Evolutionary conservation across 768 basidiomycete genomes (phyloP).

Genomic region (Leccinum truebloodii): DNA sequence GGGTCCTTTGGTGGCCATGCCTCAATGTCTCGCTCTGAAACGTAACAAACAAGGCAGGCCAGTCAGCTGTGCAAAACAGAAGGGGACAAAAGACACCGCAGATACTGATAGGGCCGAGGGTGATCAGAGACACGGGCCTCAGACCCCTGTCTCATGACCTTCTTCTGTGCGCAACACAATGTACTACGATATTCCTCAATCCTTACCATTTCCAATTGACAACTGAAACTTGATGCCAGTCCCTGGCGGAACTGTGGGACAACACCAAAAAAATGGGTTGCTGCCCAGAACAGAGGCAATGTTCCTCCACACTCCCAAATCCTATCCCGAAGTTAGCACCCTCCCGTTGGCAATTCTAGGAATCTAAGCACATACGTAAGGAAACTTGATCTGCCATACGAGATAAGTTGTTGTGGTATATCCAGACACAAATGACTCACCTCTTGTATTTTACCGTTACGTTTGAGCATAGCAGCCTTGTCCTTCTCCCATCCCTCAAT

Average conservation of each 20-base stretch:
- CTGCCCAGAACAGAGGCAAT: conserved; percentile 74
- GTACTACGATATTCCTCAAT: conserved; percentile 42
- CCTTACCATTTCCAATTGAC: conserved; percentile 75
- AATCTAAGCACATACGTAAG: conserved; percentile 65
- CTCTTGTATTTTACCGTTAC: conserved; percentile 83
- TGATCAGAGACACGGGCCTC: background rate
- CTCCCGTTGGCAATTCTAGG: background rate
- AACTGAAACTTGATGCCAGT: conserved; percentile 79
- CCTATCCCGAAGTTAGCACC: conserved; percentile 44
- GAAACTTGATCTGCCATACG: conserved; percentile 73
- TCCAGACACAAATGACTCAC: conserved; percentile 35
- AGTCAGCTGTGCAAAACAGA: conserved; percentile 5
- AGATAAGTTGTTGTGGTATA: conserved; percentile 3
- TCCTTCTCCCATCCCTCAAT: conserved; percentile 99
- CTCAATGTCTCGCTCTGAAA: conserved; percentile 38
- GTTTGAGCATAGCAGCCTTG: conserved; percentile 81
- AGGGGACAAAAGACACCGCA: conserved; percentile 5
- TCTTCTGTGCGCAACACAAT: conserved; percentile 13
- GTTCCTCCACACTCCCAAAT: conserved; percentile 76
- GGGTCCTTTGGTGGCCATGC: conserved; percentile 81
- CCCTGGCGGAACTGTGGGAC: conserved; percentile 66
- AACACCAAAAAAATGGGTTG: conserved; percentile 82
- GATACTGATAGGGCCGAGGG: conserved; percentile 6
- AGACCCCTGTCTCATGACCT: conserved; percentile 5
- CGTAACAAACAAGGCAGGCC: conserved; percentile 8